These are phyloP conservation scores for Kickxella alabastrina DNA, from an alignment of 192 early-diverging fungal genomes.

Conservation along the genomic window DNA sequence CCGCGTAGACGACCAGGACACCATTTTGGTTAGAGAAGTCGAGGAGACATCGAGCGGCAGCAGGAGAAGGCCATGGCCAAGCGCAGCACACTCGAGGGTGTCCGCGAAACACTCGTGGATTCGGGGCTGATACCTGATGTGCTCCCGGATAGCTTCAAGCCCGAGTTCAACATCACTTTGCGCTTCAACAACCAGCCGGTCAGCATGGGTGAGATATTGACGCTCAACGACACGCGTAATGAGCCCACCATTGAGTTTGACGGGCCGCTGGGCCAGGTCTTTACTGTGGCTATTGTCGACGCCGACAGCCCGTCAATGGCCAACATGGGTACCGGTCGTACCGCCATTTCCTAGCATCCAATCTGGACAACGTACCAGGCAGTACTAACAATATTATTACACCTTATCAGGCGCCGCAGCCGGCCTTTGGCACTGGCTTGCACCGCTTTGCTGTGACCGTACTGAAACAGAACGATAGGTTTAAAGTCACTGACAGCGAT, in stretches of 20 bases:
- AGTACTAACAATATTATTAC: slow-evolving; percentile 17
- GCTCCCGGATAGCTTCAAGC: slow-evolving; percentile 12
- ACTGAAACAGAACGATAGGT: slow-evolving; percentile 12
- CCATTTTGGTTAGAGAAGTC: not conserved
- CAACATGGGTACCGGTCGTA: slow-evolving; percentile 35
- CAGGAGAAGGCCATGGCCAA: not conserved
- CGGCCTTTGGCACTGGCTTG: slow-evolving; percentile 13
- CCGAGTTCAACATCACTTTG: slow-evolving; percentile 24
- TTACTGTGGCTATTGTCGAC: slow-evolving; percentile 31
- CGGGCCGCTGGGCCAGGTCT: slow-evolving; percentile 12
- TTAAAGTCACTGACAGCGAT: slow-evolving; percentile 6
- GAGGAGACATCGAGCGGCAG: not conserved
- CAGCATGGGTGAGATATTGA: slow-evolving; percentile 27
- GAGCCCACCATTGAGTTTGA: slow-evolving; percentile 37
- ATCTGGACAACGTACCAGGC: slow-evolving; percentile 8
- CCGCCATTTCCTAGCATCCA: slow-evolving; percentile 26
- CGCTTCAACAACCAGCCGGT: slow-evolving; percentile 10
- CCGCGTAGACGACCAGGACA: too few relatives aligned
- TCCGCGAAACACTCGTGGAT: slow-evolving; percentile 1
- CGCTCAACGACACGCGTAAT: slow-evolving; percentile 9
- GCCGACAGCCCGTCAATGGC: slow-evolving; percentile 18
- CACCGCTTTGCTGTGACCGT: slow-evolving; percentile 28
- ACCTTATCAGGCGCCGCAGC: slow-evolving; percentile 11
- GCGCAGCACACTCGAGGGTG: slow-evolving; percentile 8
- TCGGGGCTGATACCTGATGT: slow-evolving; percentile 19